Percentiles rank a stretch among this genome's conserved stretches.
phyloP scores from a whole-genome alignment of 1,284 basidiomycete genomes.

The Sanghuangporus baumii region DNA sequence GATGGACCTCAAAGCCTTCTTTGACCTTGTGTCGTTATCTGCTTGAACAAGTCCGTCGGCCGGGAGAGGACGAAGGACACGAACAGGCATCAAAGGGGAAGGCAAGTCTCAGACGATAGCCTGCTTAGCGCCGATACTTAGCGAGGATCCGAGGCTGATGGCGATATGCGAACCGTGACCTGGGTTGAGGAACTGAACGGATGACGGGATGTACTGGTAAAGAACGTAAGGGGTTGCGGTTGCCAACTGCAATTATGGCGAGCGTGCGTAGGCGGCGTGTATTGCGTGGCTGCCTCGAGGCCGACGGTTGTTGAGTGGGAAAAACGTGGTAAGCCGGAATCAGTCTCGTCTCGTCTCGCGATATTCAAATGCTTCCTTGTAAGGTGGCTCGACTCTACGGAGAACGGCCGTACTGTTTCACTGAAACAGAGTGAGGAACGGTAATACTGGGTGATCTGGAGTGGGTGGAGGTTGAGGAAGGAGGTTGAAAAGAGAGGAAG shows the following conservation, averaged over 20 bases:
- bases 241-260: conserved; percentile 2
- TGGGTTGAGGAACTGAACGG: neutral
- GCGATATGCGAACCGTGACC: conserved; percentile 7
- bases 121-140: conserved; percentile 8
- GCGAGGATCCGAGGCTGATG: neutral
- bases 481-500: neutral
- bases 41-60: neutral
- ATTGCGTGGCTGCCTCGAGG: conserved; percentile 18
- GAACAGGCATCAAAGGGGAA: conserved; percentile 13
- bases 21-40: conserved; percentile 20
- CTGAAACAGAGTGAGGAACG: neutral
- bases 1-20: conserved; percentile 38
- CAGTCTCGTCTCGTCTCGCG: neutral
- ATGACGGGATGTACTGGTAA: conserved; percentile 7
- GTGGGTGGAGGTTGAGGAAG: neutral
- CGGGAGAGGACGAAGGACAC: neutral
- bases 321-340: conserved; percentile 1
- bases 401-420: neutral
- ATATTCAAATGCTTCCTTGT: neutral
- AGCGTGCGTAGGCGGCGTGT: conserved; percentile 6
- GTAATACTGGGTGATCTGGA: neutral
- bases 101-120: conserved; percentile 1
- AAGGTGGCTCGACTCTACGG: neutral
- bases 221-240: conserved; percentile 8
- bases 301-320: conserved; percentile 1